Evolutionary conservation across 2,329 filamentous ascomycete genomes (phyloP), one percentile per base, ranked within the genome.

Genomic region (Neoascochyta sp.): DNA sequence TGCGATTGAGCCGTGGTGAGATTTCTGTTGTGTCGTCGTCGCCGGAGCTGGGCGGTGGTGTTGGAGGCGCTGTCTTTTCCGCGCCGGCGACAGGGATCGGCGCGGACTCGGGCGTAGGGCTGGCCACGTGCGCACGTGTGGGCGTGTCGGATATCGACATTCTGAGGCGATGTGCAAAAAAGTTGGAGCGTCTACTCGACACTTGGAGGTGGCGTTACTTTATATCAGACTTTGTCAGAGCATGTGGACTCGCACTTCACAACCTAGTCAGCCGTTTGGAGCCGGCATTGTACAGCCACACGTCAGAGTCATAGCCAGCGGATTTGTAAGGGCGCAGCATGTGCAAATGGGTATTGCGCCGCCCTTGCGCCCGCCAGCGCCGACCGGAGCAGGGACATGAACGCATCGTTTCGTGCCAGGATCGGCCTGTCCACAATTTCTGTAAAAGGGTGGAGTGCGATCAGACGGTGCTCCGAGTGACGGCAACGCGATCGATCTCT

Each of bases 51-150:
- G 23, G 10, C 24, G 23, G 25, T n/a, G n/a, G n/a, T 31, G 36
- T 25, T 9, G 16, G 29, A 19, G 29, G 24, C 6, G 32, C 23
- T 9, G 30, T 15, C 14, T 16, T 22, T 25, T 30, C 12, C 12
- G 18, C 23, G 27, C 29, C 37, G 24, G 39, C 39, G 22, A 31
- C 40, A 43, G 39, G 43, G 50, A 45, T 51, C 30, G 39, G 38
- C 30, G 33, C 18, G 11, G 35, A 28, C 22, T 20, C 34, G 16
- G 39, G 27, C 17, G 34, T 35, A 34, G 36, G 39, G 42, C 39
- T 47, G 34, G 22, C 34, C 56, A 60, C 57, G 57, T 62, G 57
- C 45, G 45, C 54, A 57, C 57, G 56, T 57, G 57, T 36, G 16
- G 19, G 18, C 52, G 56, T 46, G 57, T 50, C n/a, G n/a, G n/a